phyloP scores from a whole-genome alignment of 2,329 filamentous ascomycete genomes.

The Celoporthe dispersa region DNA sequence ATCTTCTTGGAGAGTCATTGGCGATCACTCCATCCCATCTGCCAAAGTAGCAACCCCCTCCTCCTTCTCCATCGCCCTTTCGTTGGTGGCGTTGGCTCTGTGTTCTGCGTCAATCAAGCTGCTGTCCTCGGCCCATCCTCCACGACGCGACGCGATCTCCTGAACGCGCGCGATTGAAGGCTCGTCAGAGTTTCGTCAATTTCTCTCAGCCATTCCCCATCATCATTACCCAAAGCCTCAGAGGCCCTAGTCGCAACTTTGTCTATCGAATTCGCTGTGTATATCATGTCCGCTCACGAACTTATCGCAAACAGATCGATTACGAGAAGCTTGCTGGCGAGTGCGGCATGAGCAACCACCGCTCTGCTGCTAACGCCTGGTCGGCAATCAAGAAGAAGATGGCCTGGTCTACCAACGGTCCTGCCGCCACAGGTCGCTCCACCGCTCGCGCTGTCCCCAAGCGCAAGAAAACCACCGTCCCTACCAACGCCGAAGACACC shows the following conservation, averaged over 20 bases:
- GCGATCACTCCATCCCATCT: background rate
- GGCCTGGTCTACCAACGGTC: slow-evolving; percentile 8
- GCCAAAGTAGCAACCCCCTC: background rate
- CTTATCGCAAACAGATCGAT: slow-evolving; percentile 18
- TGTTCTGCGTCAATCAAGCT: background rate
- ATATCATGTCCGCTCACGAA: background rate
- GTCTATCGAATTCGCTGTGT: no score
- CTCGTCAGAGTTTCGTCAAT: background rate
- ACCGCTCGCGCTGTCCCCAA: slow-evolving; percentile 15
- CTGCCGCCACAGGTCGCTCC: background rate
- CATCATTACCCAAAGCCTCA: background rate
- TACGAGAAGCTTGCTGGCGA: slow-evolving; percentile 66
- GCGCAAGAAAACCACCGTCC: slow-evolving; percentile 23
- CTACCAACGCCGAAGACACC: background rate
- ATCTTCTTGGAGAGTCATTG: background rate
- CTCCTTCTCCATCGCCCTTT: background rate
- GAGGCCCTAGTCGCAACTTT: background rate
- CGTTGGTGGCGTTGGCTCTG: background rate
- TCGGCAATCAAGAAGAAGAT: slow-evolving; percentile 29
- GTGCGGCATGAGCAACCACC: slow-evolving; percentile 27
- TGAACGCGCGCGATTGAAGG: background rate
- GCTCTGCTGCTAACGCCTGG: slow-evolving; percentile 29
- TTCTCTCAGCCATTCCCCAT: background rate
- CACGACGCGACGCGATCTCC: background rate
- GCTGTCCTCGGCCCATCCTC: background rate